These are phyloP conservation scores for Oldenlandia corymbosa DNA, from an alignment of 257 asterid genomes.

Conservation along the genomic window DNA sequence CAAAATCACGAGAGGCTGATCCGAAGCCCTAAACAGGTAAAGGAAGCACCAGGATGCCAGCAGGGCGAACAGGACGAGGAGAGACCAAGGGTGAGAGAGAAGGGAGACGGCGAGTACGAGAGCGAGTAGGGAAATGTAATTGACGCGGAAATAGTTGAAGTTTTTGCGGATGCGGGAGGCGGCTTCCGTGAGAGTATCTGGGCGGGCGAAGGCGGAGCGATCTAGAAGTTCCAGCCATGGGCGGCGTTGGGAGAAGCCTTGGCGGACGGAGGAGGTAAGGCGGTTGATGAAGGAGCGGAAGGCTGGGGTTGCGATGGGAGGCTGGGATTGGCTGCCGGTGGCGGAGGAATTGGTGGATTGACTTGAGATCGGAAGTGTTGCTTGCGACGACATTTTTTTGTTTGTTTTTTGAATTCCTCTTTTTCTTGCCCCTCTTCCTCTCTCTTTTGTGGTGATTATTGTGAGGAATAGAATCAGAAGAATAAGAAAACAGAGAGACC, in stretches of 20 bases:
- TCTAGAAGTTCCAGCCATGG: constrained; percentile 81
- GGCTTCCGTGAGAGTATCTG: constrained; percentile 74
- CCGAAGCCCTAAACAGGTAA: constrained; percentile 62
- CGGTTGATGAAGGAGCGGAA: constrained; percentile 67
- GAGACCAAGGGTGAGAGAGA: constrained; percentile 74
- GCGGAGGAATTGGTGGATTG: constrained; percentile 44
- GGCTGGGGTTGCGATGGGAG: constrained; percentile 70
- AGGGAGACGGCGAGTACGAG: constrained; percentile 67
- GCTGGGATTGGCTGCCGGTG: constrained; percentile 17
- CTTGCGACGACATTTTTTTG: constrained; percentile 58
- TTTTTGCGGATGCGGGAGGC: constrained; percentile 78
- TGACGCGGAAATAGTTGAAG: constrained; percentile 71
- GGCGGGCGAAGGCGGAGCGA: constrained; percentile 78
- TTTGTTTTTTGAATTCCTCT: too few species aligned
- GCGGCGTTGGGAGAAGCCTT: constrained; percentile 76
- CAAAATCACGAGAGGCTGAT: constrained; percentile 59
- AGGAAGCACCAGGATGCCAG: constrained; percentile 72
- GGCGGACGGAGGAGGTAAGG: constrained; percentile 52
- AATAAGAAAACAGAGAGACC: neutral
- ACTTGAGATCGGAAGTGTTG: constrained; percentile 68
- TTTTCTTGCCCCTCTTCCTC: constrained; percentile 8
- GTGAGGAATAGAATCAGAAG: neutral
- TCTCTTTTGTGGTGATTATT: neutral
- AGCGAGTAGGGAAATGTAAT: constrained; percentile 61
- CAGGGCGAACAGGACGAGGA: constrained; percentile 50